phyloP scores from a whole-genome alignment of 768 basidiomycete species.

The Pisolithus microcarpus region DNA sequence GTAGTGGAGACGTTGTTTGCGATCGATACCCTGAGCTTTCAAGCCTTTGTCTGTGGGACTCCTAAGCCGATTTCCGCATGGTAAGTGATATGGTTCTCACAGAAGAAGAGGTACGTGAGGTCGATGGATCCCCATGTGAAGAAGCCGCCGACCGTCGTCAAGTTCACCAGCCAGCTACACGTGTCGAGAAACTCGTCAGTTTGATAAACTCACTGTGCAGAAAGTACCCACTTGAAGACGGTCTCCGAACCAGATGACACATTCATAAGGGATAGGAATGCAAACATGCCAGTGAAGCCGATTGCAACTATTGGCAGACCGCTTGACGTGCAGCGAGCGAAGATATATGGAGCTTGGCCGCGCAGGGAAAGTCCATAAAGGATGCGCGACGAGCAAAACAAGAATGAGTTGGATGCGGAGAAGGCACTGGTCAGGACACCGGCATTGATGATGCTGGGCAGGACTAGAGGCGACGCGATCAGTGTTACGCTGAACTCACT shows the following conservation, averaged over 20 bases:
- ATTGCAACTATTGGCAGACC: constrained; percentile 45
- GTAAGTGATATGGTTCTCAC: constrained; percentile 31
- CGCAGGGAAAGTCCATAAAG: constrained; percentile 39
- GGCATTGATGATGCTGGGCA: constrained; percentile 67
- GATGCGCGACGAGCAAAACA: constrained; percentile 45
- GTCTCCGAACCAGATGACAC: constrained; percentile 47
- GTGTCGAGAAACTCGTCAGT: constrained; percentile 2
- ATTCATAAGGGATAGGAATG: constrained; percentile 57
- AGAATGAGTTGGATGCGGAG: constrained; percentile 60
- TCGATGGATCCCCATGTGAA: constrained; percentile 63
- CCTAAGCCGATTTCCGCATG: not conserved
- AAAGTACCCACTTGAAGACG: constrained; percentile 17
- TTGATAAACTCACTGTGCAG: not conserved
- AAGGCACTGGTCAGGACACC: constrained; percentile 65
- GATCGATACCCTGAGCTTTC: constrained; percentile 61
- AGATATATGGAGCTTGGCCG: constrained; percentile 45
- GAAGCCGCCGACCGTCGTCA: constrained; percentile 64
- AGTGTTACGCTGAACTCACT: not conserved
- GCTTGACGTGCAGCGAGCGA: constrained; percentile 39
- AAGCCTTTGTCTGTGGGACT: constrained; percentile 50
- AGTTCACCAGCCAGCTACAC: constrained; percentile 58
- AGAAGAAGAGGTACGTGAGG: constrained; percentile 66
- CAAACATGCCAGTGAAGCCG: constrained; percentile 30
- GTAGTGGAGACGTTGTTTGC: constrained; percentile 51
- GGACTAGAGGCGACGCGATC: constrained; percentile 24